Evolutionary conservation across 257 asterid species (phyloP).

Genomic region (Anisodus tanguticus): DNA sequence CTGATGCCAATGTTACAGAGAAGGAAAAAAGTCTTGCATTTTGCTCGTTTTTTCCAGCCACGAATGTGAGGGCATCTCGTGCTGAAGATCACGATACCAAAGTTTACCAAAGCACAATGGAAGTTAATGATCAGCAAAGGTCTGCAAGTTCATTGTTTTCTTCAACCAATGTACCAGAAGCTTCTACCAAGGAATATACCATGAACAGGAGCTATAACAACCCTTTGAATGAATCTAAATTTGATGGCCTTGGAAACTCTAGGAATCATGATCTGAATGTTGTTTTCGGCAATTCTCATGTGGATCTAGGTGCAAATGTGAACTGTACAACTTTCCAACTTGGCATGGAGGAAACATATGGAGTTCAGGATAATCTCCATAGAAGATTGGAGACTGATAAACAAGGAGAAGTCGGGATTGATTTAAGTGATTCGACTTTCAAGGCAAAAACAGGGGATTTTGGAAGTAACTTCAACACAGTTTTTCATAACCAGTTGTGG

Average conservation of each 20-base stretch:
- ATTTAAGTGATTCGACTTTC: slow-evolving; percentile 50
- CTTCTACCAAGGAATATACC: slow-evolving; percentile 43
- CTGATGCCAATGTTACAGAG: slow-evolving; percentile 42
- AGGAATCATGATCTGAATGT: slow-evolving; percentile 61
- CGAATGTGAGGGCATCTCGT: slow-evolving; percentile 39
- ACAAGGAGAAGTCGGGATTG: slow-evolving; percentile 54
- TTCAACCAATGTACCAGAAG: slow-evolving; percentile 43
- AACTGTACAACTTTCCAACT: slow-evolving; percentile 43
- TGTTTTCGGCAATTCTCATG: slow-evolving; percentile 52
- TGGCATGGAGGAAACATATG: slow-evolving; percentile 43
- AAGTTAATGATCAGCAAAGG: slow-evolving; percentile 44
- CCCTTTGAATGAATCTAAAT: slow-evolving; percentile 44
- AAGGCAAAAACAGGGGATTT: slow-evolving; percentile 41
- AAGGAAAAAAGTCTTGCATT: slow-evolving; percentile 45
- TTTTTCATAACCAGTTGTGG: slow-evolving; percentile 48
- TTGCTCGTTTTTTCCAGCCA: slow-evolving; percentile 50
- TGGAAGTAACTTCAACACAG: slow-evolving; percentile 44
- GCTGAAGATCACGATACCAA: slow-evolving; percentile 44
- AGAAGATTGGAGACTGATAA: slow-evolving; percentile 42
- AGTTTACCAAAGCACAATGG: slow-evolving; percentile 43
- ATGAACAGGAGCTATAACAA: slow-evolving; percentile 41
- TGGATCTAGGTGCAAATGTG: slow-evolving; percentile 42
- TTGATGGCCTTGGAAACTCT: slow-evolving; percentile 40
- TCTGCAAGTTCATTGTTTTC: slow-evolving; percentile 43
- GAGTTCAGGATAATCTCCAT: slow-evolving; percentile 40